These are phyloP conservation scores for Kandelia obovata DNA, from an alignment of 345 rosid species.

Conservation along the genomic window DNA sequence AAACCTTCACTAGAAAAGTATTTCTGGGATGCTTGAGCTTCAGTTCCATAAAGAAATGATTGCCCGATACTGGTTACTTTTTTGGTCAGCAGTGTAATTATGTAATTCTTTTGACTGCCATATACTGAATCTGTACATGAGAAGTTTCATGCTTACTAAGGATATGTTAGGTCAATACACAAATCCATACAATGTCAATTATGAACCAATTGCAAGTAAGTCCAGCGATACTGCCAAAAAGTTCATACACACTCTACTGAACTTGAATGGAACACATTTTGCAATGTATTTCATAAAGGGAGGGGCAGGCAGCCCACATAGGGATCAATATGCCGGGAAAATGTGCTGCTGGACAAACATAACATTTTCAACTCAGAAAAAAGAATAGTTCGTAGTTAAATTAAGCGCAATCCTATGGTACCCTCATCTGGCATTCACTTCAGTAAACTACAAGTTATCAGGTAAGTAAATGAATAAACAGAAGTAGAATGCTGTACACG, in stretches of 20 bases:
- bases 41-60: no score
- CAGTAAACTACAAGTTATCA: conserved; percentile 14
- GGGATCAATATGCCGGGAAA: not conserved
- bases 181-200: no score
- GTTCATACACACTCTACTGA: not conserved
- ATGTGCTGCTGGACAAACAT: not conserved
- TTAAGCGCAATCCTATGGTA: conserved; percentile 10
- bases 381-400: conserved; percentile 8
- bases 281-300: not conserved
- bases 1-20: no score
- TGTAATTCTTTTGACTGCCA: not conserved
- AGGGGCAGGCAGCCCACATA: not conserved
- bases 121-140: not conserved
- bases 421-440: not conserved
- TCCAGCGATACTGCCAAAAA: no score
- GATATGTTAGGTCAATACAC: no score
- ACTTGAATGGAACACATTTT: not conserved
- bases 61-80: no score
- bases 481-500: conserved; percentile 21
- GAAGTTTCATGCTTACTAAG: not conserved
- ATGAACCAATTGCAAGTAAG: no score
- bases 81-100: no score
- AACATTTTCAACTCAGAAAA: conserved; percentile 7
- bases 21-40: not conserved
- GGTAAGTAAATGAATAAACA: conserved; percentile 9